Percentiles rank a stretch among this genome's conserved stretches.
Conservation (phyloP, 805 yeast species). For the Yarrowia sp. region DNA sequence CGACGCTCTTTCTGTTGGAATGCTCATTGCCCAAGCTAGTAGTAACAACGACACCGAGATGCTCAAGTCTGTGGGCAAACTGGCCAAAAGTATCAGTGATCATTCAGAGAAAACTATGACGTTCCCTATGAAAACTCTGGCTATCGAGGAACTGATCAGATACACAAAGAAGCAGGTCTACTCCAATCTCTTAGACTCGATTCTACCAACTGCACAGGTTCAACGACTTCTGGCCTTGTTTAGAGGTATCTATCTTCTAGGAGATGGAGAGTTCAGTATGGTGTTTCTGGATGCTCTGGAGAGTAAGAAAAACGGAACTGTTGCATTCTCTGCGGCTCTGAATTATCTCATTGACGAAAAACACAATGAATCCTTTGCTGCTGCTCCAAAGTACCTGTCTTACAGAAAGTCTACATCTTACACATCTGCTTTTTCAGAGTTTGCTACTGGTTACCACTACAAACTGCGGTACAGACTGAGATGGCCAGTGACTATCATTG, state of each 20-base stretch:
- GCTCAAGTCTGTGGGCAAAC: background rate
- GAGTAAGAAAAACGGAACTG: background rate
- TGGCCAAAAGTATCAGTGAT: background rate
- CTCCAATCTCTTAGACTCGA: background rate
- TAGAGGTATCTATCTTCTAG: slow-evolving; percentile 5
- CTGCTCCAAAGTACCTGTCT: background rate
- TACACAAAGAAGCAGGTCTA: slow-evolving; percentile 6
- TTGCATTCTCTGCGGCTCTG: background rate
- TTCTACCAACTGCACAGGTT: background rate
- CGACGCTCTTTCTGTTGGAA: slow-evolving; percentile 3
- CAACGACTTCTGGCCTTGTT: background rate
- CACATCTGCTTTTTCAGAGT: slow-evolving; percentile 30
- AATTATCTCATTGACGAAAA: slow-evolving; percentile 4
- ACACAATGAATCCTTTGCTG: background rate
- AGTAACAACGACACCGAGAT: background rate
- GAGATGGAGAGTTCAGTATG: slow-evolving; percentile 16
- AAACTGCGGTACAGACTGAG: slow-evolving; percentile 28
- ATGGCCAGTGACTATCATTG: slow-evolving; percentile 34
- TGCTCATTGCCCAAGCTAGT: slow-evolving; percentile 14
- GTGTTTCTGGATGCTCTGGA: slow-evolving; percentile 6
- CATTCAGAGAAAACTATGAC: background rate
- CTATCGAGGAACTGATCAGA: background rate
- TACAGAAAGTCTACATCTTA: slow-evolving; percentile 1
- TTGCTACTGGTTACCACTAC: slow-evolving; percentile 28
- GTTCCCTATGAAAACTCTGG: background rate